Conservation (phyloP, 108 stramenopile species). For the Pseudonitzschia multistriata region DNA sequence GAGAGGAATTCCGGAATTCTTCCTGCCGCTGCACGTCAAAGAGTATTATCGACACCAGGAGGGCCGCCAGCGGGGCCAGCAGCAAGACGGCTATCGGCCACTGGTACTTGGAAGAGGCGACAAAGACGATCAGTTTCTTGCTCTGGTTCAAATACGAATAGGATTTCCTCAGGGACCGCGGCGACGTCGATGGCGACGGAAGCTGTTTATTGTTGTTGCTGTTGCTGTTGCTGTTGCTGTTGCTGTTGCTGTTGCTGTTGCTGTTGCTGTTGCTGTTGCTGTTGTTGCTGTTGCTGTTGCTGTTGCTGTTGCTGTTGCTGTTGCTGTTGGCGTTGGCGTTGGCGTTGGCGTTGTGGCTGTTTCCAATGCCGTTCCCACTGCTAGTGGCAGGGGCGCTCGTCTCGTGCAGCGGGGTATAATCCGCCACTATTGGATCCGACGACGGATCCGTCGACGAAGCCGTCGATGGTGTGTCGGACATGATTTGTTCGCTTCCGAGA, state of each 20-base stretch:
- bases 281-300: too few relatives aligned
- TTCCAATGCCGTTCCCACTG: too few relatives aligned
- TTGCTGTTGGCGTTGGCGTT: too few relatives aligned
- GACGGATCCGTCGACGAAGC: too few relatives aligned
- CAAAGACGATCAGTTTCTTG: slow-evolving; percentile 21
- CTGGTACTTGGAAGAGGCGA: slow-evolving; percentile 19
- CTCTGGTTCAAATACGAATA: not conserved
- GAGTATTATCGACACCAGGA: slow-evolving; percentile 13
- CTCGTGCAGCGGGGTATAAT: too few relatives aligned
- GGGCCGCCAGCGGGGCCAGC: slow-evolving; percentile 9
- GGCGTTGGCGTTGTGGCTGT: too few relatives aligned
- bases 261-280: not conserved
- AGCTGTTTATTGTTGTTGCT: not conserved
- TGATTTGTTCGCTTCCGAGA: too few relatives aligned
- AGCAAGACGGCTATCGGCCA: not conserved
- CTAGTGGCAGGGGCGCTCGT: too few relatives aligned
- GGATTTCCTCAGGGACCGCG: not conserved
- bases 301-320: too few relatives aligned
- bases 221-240: not conserved
- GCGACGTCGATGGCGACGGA: slow-evolving; percentile 2
- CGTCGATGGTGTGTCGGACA: too few relatives aligned
- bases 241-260: not conserved
- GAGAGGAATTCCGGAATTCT: slow-evolving; percentile 19
- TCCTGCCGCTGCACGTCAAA: slow-evolving; percentile 3
- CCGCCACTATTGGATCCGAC: too few relatives aligned